Evolutionary conservation across 2,329 filamentous ascomycete species (phyloP).

Genomic region (Chrysoporthe puriensis): DNA sequence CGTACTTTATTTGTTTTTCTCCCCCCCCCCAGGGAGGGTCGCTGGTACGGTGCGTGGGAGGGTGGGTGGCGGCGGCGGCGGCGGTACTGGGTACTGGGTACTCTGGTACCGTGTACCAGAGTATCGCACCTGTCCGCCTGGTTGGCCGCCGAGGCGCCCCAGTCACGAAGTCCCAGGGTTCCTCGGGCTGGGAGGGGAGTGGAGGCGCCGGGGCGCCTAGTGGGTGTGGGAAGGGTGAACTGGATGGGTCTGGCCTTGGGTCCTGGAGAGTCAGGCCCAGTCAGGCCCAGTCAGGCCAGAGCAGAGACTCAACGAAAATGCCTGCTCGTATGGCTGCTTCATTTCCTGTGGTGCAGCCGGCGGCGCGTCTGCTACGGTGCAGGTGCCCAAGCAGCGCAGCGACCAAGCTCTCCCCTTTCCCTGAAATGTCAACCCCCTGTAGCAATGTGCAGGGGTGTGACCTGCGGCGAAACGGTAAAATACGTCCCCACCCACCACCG

Average conservation of each 20-base stretch:
- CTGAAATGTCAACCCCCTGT: constrained; percentile 9
- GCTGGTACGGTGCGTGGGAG: not conserved
- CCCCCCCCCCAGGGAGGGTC: constrained; percentile 17
- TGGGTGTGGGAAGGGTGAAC: not conserved
- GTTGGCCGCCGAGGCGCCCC: not conserved
- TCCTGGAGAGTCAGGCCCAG: constrained; percentile 16
- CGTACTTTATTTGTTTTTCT: constrained; percentile 31
- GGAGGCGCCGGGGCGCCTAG: not conserved
- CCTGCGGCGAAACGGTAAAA: constrained; percentile 26
- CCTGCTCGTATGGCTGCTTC: constrained; percentile 21
- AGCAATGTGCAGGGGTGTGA: constrained; percentile 20
- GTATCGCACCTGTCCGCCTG: not conserved
- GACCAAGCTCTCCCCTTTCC: constrained; percentile 25
- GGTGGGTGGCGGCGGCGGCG: too few species aligned
- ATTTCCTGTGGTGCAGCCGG: not conserved
- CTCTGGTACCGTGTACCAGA: not conserved
- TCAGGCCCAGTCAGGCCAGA: not conserved
- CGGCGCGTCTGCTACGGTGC: not conserved
- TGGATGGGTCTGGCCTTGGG: constrained; percentile 20
- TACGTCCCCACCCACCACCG: constrained; percentile 11
- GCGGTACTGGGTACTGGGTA: not conserved
- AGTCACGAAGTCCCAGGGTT: not conserved
- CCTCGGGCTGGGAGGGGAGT: not conserved
- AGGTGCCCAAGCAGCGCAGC: constrained; percentile 10
- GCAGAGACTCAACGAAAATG: constrained; percentile 21